Percentiles rank a stretch among this genome's conserved stretches.
These are phyloP conservation scores for Trametes gibbosa DNA, from an alignment of 768 basidiomycete species.

Conservation along the genomic window DNA sequence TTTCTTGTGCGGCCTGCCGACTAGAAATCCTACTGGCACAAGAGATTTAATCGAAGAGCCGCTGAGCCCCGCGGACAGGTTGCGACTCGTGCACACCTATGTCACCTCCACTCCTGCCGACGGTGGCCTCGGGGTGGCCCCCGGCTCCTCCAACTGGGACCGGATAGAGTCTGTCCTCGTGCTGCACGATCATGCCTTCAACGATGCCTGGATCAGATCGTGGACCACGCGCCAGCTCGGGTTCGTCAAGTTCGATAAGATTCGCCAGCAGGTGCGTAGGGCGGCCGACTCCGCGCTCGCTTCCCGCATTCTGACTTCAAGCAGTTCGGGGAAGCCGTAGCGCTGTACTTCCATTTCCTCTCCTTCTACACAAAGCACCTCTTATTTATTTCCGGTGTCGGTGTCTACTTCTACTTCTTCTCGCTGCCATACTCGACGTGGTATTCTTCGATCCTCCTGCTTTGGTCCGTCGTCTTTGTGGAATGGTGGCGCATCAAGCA, in stretches of 20 bases:
- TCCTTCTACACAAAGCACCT: constrained; percentile 80
- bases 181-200: constrained; percentile 81
- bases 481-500: constrained; percentile 93
- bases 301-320: constrained; percentile 14
- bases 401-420: constrained; percentile 67
- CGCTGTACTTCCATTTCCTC: constrained; percentile 89
- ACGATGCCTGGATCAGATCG: constrained; percentile 71
- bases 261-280: constrained; percentile 64
- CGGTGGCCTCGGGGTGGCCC: constrained; percentile 81
- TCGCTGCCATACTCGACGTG: constrained; percentile 69
- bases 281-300: background rate
- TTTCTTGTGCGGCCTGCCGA: constrained; percentile 74
- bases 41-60: constrained; percentile 43
- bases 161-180: constrained; percentile 79
- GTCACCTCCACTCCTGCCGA: constrained; percentile 70
- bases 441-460: constrained; percentile 72
- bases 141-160: constrained; percentile 70
- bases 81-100: constrained; percentile 73
- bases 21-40: constrained; percentile 41
- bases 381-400: constrained; percentile 69
- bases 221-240: constrained; percentile 70
- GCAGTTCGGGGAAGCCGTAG: constrained; percentile 77
- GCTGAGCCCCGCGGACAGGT: constrained; percentile 69
- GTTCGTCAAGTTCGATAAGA: constrained; percentile 60
- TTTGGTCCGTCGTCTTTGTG: constrained; percentile 86